Evolutionary conservation across 768 basidiomycete species (phyloP), one percentile per base, ranked within the genome.

Genomic region (Tulasnella sp.): DNA sequence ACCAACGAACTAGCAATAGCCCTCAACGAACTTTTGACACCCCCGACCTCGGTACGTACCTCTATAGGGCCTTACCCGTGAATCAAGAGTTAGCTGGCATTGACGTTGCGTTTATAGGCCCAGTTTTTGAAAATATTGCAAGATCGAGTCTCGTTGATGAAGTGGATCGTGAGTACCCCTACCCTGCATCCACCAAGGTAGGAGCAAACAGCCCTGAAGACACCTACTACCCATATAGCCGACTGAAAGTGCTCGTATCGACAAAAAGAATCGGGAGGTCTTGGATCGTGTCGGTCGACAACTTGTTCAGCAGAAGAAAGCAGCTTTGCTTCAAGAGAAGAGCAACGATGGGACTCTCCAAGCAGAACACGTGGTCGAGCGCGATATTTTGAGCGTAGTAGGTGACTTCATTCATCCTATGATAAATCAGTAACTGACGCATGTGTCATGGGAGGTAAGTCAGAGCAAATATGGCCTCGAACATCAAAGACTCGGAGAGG

Each of bases 401-500:
- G 27, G 58, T 51, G 26, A 21, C 47, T 50, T 24, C 26, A n/a
- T n/a, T n/a, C n/a, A n/a, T n/a, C n/a, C n/a, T n/a, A n/a, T 3
- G 23, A 24, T 10, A 15, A 10, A 24, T 44, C 5, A 38, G 15
- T n/a, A n/a, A 5, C 15, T 5, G 15, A 5, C 7, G 34, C 5
- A 7, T 5, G 34, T 7, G 34, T 15, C 34, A 7, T 5, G 7
- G 5, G 34, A 38, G 15, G 5, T 41, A 19, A 61, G 61, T 86
- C 43, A 75, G 75, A 59, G 83, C 85, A 2, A 87, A 86, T 66
- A 77, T 82, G 72, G 77, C 80, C 0, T 77, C 75, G 0, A 81
- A 86, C 65, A 64, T 83, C 3, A 77, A 79, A 0, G 76, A 77
- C 4, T 72, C 65, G 50, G 81, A 84, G 65, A 71, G 72, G 32